Evolutionary conservation across 2,329 filamentous ascomycete species (phyloP).

Genomic region (Colletotrichum shisoi): DNA sequence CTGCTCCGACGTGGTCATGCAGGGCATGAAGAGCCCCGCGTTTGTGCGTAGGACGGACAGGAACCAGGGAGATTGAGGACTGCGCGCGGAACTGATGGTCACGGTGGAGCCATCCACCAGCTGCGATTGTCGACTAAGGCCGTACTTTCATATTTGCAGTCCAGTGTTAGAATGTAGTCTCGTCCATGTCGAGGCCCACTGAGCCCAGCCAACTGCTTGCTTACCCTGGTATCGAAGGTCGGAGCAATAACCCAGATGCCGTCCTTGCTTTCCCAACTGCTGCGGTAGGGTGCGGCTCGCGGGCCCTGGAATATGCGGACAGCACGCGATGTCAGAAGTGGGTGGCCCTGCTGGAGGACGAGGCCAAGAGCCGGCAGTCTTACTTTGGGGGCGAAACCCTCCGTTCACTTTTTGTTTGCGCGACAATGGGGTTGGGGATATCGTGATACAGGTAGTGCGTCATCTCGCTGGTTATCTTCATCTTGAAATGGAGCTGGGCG

Average conservation of each 20-base stretch:
- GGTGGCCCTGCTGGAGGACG: no score
- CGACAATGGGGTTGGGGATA: neutral
- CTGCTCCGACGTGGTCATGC: constrained; percentile 20
- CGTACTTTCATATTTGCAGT: neutral
- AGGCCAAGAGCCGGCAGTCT: neutral
- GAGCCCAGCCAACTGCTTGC: no score
- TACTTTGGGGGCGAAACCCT: neutral
- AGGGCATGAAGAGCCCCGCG: constrained; percentile 20
- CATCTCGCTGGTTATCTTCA: neutral
- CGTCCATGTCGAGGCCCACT: neutral
- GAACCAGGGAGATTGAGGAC: neutral
- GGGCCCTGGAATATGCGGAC: constrained; percentile 11
- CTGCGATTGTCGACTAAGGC: neutral
- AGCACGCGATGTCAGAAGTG: neutral
- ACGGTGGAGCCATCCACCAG: constrained; percentile 16
- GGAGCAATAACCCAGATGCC: constrained; percentile 25
- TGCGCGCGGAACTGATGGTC: neutral
- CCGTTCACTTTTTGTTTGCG: neutral
- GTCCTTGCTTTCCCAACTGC: neutral
- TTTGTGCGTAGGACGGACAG: constrained; percentile 26
- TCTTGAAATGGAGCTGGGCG: constrained; percentile 15
- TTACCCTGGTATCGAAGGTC: neutral
- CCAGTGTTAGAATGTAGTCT: neutral
- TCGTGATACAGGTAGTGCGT: constrained; percentile 25
- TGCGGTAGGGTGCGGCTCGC: constrained; percentile 1